phyloP scores from a whole-genome alignment of 192 early-diverging fungal species.

The Podila clonocystis region DNA sequence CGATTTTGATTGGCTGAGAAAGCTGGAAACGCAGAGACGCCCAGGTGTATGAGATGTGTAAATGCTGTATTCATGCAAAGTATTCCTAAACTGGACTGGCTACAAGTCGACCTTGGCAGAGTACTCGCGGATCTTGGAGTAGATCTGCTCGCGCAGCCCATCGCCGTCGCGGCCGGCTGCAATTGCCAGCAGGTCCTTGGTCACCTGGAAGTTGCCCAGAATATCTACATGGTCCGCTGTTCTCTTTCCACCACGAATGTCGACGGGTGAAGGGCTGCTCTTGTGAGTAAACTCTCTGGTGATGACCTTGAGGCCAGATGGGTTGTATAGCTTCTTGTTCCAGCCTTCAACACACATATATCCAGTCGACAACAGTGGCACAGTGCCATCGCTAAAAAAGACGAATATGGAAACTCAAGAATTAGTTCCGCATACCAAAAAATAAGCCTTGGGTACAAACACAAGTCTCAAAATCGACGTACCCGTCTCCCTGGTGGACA shows the following conservation, averaged over 20 bases:
- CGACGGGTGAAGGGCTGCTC: slow-evolving; percentile 62
- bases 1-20: background rate
- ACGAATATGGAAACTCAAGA: background rate
- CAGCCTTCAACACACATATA: slow-evolving; percentile 92
- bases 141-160: slow-evolving; percentile 47
- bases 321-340: slow-evolving; percentile 85
- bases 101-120: slow-evolving; percentile 47
- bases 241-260: slow-evolving; percentile 77
- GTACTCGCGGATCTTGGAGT: slow-evolving; percentile 54
- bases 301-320: slow-evolving; percentile 72
- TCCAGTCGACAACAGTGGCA: slow-evolving; percentile 85
- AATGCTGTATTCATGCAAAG: background rate
- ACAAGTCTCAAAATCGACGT: slow-evolving; percentile 5
- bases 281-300: slow-evolving; percentile 77
- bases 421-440: background rate
- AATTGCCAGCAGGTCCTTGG: slow-evolving; percentile 54
- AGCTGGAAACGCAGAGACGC: background rate
- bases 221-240: slow-evolving; percentile 91
- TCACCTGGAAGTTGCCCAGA: slow-evolving; percentile 80
- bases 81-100: background rate
- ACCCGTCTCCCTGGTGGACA: slow-evolving; percentile 74
- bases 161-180: slow-evolving; percentile 47
- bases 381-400: slow-evolving; percentile 82
- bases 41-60: no score
- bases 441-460: background rate